A percentile compares a stretch with the other conserved stretches of the same genome.
Evolutionary conservation across 257 asterid genomes (phyloP).

Genomic region (Solanum lignicaule): DNA sequence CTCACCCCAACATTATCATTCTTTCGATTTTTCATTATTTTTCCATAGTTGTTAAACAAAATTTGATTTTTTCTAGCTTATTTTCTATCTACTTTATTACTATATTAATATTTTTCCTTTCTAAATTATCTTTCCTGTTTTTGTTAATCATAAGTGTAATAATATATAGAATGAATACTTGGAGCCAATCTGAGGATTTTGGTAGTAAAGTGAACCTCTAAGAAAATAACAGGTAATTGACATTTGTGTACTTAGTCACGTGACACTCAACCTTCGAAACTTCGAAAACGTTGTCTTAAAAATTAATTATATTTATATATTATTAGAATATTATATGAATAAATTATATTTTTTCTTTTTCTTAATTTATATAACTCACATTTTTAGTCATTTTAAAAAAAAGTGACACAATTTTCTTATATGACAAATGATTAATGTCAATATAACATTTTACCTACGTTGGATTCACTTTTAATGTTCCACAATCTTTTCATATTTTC

Average conservation of each 20-base stretch:
- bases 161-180: background rate
- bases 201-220: background rate
- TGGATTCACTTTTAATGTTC: background rate
- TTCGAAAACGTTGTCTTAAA: background rate
- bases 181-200: background rate
- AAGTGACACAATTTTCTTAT: background rate
- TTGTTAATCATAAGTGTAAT: background rate
- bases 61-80: background rate
- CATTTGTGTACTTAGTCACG: background rate
- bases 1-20: background rate
- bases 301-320: background rate
- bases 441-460: background rate
- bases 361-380: accelerated
- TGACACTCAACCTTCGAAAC: background rate
- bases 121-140: no score
- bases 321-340: no score
- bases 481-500: no score
- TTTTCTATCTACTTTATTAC: background rate
- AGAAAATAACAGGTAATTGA: background rate
- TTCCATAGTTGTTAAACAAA: background rate
- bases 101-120: no score
- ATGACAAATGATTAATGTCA: background rate
- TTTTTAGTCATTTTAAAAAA: accelerated
- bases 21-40: background rate
- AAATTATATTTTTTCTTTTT: background rate